Percentiles rank a stretch among this genome's conserved stretches.
Evolutionary conservation across 2,329 filamentous ascomycete genomes (phyloP).

Genomic region (Hypoxylon sp.): DNA sequence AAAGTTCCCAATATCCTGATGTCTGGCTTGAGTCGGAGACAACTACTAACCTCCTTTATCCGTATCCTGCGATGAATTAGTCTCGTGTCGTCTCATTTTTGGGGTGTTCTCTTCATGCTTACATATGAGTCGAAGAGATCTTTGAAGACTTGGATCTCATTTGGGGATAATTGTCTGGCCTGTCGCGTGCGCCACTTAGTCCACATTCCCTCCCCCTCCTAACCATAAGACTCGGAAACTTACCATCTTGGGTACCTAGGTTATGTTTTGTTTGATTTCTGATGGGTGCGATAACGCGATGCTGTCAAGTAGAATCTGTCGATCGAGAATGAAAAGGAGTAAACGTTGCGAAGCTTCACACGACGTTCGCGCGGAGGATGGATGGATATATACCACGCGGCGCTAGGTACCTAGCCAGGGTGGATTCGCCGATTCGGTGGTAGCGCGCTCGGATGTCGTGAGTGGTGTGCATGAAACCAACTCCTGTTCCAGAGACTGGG

Average conservation of each 20-base stretch:
- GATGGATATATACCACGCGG: conserved; percentile 4
- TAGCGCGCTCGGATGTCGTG: conserved; percentile 19
- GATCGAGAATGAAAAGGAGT: too few species aligned
- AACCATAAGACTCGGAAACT: too few species aligned
- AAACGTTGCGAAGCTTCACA: too few species aligned
- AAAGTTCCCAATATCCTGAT: too few species aligned
- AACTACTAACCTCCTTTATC: conserved; percentile 43
- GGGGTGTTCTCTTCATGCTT: conserved; percentile 3
- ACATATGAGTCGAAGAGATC: conserved; percentile 46
- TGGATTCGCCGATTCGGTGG: conserved; percentile 3
- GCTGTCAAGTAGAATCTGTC: too few species aligned
- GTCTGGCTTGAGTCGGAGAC: too few species aligned
- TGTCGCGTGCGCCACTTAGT: too few species aligned
- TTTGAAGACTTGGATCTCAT: conserved; percentile 45
- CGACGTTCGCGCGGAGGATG: not conserved
- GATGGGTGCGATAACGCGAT: not conserved
- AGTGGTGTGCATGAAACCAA: conserved; percentile 29
- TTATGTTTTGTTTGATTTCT: not conserved
- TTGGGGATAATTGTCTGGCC: conserved; percentile 38
- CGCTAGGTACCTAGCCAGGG: too few species aligned
- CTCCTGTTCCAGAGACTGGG: conserved; percentile 29
- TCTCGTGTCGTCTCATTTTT: not conserved
- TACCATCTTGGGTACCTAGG: conserved; percentile 35
- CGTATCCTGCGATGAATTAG: conserved; percentile 33
- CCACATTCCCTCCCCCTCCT: too few species aligned